phyloP scores from a whole-genome alignment of 2,329 filamentous ascomycete species.

The Diaporthe ampelina region DNA sequence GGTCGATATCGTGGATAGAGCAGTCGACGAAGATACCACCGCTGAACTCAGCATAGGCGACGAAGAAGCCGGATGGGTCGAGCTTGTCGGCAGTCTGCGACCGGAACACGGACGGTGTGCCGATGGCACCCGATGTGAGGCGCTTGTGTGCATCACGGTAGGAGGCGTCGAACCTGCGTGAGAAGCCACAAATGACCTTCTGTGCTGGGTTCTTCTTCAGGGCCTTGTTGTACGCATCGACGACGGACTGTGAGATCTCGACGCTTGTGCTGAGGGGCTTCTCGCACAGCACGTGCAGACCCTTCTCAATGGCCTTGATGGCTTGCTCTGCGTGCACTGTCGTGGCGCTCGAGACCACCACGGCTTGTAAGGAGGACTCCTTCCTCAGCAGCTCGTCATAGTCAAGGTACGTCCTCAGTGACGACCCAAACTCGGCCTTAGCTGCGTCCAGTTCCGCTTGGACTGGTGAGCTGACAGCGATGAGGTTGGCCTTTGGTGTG shows the following conservation, averaged over 20 bases:
- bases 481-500: slow-evolving; percentile 24
- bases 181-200: slow-evolving; percentile 78
- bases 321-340: slow-evolving; percentile 71
- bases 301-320: slow-evolving; percentile 67
- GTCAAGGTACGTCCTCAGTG: slow-evolving; percentile 59
- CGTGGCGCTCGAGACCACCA: slow-evolving; percentile 58
- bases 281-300: slow-evolving; percentile 71
- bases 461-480: slow-evolving; percentile 28
- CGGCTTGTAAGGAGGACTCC: slow-evolving; percentile 55
- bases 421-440: slow-evolving; percentile 57
- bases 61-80: slow-evolving; percentile 76
- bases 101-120: slow-evolving; percentile 71
- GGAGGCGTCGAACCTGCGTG: slow-evolving; percentile 75
- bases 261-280: slow-evolving; percentile 72
- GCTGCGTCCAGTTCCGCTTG: slow-evolving; percentile 56
- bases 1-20: slow-evolving; percentile 78
- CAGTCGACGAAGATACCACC: slow-evolving; percentile 81
- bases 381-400: slow-evolving; percentile 62
- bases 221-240: slow-evolving; percentile 67
- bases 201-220: slow-evolving; percentile 68
- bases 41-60: slow-evolving; percentile 74
- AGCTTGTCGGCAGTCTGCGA: slow-evolving; percentile 78
- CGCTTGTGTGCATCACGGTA: slow-evolving; percentile 72
- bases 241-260: slow-evolving; percentile 65
- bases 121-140: slow-evolving; percentile 68